Percentiles rank a stretch among this genome's conserved stretches.
Conservation (phyloP, 2,329 filamentous ascomycete genomes). For the Beauveria bassiana region DNA sequence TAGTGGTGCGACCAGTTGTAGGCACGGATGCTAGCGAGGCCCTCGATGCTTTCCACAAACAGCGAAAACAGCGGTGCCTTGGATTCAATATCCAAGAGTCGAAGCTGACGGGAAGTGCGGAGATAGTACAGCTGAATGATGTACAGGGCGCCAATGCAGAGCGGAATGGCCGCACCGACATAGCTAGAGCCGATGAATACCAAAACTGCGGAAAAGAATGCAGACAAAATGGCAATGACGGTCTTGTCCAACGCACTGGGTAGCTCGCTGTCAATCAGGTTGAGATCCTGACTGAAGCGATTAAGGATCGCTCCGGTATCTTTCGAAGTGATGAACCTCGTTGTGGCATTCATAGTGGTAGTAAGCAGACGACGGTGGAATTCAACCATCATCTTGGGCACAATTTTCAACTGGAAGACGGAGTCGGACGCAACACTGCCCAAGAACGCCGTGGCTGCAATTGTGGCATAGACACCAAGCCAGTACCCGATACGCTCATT, state of each 20-base stretch:
- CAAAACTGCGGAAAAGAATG: constrained; percentile 26
- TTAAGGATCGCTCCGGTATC: constrained; percentile 29
- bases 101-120: constrained; percentile 24
- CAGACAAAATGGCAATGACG: constrained; percentile 16
- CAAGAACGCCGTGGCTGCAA: constrained; percentile 14
- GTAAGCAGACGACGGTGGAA: constrained; percentile 19
- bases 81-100: constrained; percentile 24
- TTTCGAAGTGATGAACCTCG: constrained; percentile 29
- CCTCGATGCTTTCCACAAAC: constrained; percentile 21
- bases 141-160: constrained; percentile 19
- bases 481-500: constrained; percentile 18
- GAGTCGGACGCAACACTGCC: constrained; percentile 12
- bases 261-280: constrained; percentile 29
- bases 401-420: constrained; percentile 17
- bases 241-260: constrained; percentile 24
- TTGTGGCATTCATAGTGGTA: constrained; percentile 26
- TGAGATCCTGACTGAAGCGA: constrained; percentile 34
- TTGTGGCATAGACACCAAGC: constrained; percentile 16
- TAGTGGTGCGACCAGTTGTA: constrained; percentile 22
- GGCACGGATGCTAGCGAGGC: constrained; percentile 25
- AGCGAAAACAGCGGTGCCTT: constrained; percentile 24
- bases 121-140: constrained; percentile 24
- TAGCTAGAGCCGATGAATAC: constrained; percentile 39
- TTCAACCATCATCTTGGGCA: constrained; percentile 21
- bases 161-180: constrained; percentile 37